A percentile compares a stretch with the other conserved stretches of the same genome.
Evolutionary conservation across 176 grass and related monocot species (phyloP).

Genomic region (Eragrostis curvula): DNA sequence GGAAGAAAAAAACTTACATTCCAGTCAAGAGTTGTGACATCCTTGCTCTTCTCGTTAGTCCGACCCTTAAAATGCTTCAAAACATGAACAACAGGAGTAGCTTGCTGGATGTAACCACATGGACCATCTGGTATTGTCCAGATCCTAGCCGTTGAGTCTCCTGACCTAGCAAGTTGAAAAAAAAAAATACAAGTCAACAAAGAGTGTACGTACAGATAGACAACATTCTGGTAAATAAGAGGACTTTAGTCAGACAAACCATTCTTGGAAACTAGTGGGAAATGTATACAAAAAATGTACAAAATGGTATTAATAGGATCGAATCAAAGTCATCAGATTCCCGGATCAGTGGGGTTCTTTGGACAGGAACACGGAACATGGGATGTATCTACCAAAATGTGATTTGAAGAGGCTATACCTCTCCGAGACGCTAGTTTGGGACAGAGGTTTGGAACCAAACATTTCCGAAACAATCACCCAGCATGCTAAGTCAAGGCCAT

Average conservation of each 20-base stretch:
- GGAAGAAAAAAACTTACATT: conserved; percentile 61
- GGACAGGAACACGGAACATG: background rate
- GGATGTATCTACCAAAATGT: background rate
- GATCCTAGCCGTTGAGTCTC: conserved; percentile 99
- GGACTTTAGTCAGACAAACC: background rate
- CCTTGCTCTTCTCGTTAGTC: conserved; percentile 96
- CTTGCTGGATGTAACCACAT: conserved; percentile 64
- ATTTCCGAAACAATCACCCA: background rate
- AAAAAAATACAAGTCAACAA: conserved; percentile 26
- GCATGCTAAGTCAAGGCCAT: background rate
- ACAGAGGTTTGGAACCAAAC: background rate
- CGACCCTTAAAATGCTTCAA: conserved; percentile 95
- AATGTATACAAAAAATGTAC: background rate
- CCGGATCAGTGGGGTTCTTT: background rate
- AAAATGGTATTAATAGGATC: background rate
- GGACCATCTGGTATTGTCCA: conserved; percentile 96
- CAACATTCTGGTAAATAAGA: conserved; percentile 19
- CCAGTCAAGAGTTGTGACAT: conserved; percentile 99
- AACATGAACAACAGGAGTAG: conserved; percentile 77
- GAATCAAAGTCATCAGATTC: background rate
- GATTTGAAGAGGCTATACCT: background rate
- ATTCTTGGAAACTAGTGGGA: background rate
- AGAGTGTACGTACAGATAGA: background rate
- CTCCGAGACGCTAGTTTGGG: background rate
- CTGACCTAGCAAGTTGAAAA: conserved; percentile 67